These are phyloP conservation scores for Trichosporon ovoides DNA, from an alignment of 1,284 basidiomycete species.

Conservation along the genomic window DNA sequence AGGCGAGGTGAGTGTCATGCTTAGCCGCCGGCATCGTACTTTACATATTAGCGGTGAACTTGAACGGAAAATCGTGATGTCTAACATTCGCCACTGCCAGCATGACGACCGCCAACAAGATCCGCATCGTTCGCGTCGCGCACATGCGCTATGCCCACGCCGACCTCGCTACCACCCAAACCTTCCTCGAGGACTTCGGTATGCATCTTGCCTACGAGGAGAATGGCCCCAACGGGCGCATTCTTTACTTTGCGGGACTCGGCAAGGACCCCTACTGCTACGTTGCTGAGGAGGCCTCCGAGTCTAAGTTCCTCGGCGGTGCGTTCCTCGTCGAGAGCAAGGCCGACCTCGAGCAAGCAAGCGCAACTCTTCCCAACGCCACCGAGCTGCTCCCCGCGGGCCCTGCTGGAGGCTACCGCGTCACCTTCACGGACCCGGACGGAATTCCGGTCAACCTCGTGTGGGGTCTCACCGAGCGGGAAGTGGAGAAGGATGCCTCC, in stretches of 20 bases:
- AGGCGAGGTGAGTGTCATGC: too few relatives aligned
- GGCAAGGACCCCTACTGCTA: conserved; percentile 24
- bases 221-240: too few relatives aligned
- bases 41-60: too few relatives aligned
- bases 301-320: conserved; percentile 13
- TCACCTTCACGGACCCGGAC: conserved; percentile 26
- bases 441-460: conserved; percentile 23
- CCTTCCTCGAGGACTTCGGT: conserved; percentile 29
- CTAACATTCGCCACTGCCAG: background rate
- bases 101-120: conserved; percentile 14
- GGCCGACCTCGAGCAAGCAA: conserved; percentile 24
- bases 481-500: conserved; percentile 3
- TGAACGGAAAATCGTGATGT: too few relatives aligned
- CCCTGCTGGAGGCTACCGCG: conserved; percentile 23
- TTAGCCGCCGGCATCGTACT: too few relatives aligned
- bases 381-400: conserved; percentile 15
- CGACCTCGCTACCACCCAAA: conserved; percentile 16
- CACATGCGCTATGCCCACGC: conserved; percentile 27
- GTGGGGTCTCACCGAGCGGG: conserved; percentile 18
- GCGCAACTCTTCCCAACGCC: conserved; percentile 14
- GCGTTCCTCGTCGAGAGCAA: conserved; percentile 17
- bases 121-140: conserved; percentile 22
- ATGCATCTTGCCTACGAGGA: conserved; percentile 15
- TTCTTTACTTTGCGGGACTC: conserved; percentile 22
- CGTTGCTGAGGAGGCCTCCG: conserved; percentile 16